Conservation (phyloP, 2,329 filamentous ascomycete genomes). For the Neofusicoccum sp. region DNA sequence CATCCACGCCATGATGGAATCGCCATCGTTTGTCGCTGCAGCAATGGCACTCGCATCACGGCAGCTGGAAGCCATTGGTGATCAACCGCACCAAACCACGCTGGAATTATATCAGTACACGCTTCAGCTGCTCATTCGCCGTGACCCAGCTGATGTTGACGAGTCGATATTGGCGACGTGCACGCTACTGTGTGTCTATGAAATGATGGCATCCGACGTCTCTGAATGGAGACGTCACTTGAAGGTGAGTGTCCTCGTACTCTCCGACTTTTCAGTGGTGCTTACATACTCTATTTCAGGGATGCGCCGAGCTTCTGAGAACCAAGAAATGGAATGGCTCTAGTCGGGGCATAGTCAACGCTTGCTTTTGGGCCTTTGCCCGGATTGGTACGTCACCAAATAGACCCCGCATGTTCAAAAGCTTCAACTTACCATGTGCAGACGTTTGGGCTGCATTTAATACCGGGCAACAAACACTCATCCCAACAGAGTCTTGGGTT, state of each 20-base stretch:
- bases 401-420: not conserved
- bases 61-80: not conserved
- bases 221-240: conserved; percentile 3
- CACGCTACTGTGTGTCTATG: not conserved
- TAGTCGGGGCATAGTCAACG: not conserved
- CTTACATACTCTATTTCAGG: not conserved
- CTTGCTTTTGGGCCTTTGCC: conserved; percentile 12
- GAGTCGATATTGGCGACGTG: not conserved
- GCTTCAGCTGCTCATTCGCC: not conserved
- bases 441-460: conserved; percentile 9
- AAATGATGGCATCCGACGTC: not conserved
- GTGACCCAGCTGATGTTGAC: not conserved
- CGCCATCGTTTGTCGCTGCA: not conserved
- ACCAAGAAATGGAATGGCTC: not conserved
- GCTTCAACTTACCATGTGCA: not conserved
- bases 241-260: no score
- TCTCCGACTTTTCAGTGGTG: no score
- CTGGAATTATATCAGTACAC: conserved; percentile 12
- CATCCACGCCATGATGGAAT: not conserved
- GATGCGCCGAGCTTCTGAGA: not conserved
- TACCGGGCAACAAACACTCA: not conserved
- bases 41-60: not conserved
- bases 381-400: not conserved
- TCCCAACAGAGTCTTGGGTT: conserved; percentile 6
- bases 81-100: not conserved